Conservation (phyloP, 2,329 filamentous ascomycete species). For the Lomentospora prolificans region DNA sequence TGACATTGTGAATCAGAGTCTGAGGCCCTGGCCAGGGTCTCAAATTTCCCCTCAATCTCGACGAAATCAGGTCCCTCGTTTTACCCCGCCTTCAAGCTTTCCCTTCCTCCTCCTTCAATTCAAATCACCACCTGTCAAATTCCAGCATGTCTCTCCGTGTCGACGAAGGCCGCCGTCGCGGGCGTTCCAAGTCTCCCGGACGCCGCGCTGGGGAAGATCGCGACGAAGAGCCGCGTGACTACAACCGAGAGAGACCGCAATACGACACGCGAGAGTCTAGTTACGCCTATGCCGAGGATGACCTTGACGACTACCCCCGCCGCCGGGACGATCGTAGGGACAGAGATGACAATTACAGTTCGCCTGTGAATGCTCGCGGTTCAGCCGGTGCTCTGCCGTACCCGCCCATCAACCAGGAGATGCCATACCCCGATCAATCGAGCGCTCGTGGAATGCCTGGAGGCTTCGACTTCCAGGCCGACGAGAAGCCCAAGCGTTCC, state of each 20-base stretch:
- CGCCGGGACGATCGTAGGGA: conserved; percentile 1
- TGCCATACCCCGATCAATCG: conserved; percentile 29
- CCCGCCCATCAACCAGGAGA: conserved; percentile 12
- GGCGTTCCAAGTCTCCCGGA: conserved; percentile 37
- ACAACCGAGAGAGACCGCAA: conserved; percentile 17
- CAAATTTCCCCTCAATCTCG: conserved; percentile 2
- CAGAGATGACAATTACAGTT: not conserved
- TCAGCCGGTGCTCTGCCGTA: conserved; percentile 19
- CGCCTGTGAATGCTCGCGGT: conserved; percentile 12
- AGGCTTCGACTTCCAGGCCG: conserved; percentile 27
- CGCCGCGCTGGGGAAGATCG: conserved; percentile 19
- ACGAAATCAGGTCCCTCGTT: not conserved
- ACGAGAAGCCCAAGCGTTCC: conserved; percentile 20
- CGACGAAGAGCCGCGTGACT: not conserved
- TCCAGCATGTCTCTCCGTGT: conserved; percentile 40
- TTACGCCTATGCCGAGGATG: conserved; percentile 31
- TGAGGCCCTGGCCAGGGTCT: not conserved
- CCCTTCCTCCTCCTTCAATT: not conserved
- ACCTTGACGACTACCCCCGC: conserved; percentile 23
- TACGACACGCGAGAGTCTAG: conserved; percentile 31
- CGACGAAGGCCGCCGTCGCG: conserved; percentile 32
- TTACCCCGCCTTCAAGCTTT: conserved; percentile 1
- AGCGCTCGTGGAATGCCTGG: conserved; percentile 25
- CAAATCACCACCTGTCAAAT: not conserved
- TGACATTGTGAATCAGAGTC: not conserved